These are phyloP conservation scores for Huntiella moniliformis DNA, from an alignment of 2,329 filamentous ascomycete species.

Conservation along the genomic window DNA sequence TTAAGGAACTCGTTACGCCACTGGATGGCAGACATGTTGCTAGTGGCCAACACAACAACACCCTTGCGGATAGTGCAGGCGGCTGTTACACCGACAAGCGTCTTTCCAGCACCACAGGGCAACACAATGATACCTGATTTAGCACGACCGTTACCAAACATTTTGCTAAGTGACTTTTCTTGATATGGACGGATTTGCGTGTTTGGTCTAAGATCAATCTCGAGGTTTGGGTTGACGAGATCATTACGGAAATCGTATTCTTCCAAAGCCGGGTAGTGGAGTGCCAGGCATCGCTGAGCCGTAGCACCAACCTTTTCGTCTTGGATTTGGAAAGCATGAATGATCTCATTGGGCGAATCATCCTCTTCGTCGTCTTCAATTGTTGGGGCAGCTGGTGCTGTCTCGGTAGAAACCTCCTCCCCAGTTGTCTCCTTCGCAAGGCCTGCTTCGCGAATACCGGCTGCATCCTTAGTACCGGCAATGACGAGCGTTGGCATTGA, in stretches of 20 bases:
- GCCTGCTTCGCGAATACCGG: constrained; percentile 53
- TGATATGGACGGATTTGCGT: constrained; percentile 90
- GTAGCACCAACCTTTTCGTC: constrained; percentile 69
- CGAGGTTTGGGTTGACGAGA: constrained; percentile 68
- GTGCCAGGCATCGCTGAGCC: constrained; percentile 71
- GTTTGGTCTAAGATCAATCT: constrained; percentile 79
- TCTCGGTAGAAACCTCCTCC: not conserved
- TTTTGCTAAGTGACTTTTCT: constrained; percentile 93
- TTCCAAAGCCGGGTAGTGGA: constrained; percentile 75
- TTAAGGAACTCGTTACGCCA: constrained; percentile 95
- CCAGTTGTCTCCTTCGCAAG: constrained; percentile 7
- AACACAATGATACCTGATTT: constrained; percentile 96
- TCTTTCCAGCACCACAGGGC: constrained; percentile 93
- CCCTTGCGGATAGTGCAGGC: constrained; percentile 97
- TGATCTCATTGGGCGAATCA: constrained; percentile 69
- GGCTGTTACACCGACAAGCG: constrained; percentile 91
- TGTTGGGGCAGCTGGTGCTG: constrained; percentile 4
- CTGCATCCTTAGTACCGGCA: constrained; percentile 83
- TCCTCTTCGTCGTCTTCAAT: constrained; percentile 63
- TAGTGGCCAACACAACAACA: constrained; percentile 85
- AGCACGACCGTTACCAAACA: constrained; percentile 96
- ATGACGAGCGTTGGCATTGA: constrained; percentile 81
- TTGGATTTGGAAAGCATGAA: constrained; percentile 83
- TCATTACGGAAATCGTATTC: constrained; percentile 97
- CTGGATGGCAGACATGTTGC: constrained; percentile 93